Evolutionary conservation across 352 stramenopile genomes (phyloP), one percentile per base, ranked within the genome.

Genomic region (Phytophthora palmivora): DNA sequence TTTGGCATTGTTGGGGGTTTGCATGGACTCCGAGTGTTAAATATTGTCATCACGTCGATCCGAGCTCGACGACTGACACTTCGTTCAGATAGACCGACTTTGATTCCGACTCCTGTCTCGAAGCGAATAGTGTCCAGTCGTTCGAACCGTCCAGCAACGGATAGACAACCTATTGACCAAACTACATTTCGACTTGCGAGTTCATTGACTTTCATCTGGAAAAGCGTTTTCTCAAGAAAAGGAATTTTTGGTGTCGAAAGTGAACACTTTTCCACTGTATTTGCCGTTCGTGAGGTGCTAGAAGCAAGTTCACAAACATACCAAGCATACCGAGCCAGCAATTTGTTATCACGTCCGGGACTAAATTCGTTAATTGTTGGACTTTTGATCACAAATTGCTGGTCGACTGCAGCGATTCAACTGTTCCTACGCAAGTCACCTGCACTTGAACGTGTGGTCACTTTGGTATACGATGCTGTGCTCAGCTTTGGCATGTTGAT

Each of bases 221-320:
- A 19, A 15, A 67, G 16, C 0, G 12, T 67, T 16, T 67, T 67
- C 34, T 67, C 50, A 0, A 42, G 42, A 26, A 24, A 41, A 37
- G 58, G 50, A 2, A 16, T 65, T 15, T 69, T 69, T n/a, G 70
- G 52, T 4, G 60, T 76, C 39, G 51, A 73, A n/a, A 75, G 61
- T 14, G 54, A 68, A 37, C 58, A 62, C 42, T 75, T 78, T 26
- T 58, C 59, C 4, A 61, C 47, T 8, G 49, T 70, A 8, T 75
- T 65, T 21, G 28, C 53, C 0, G 4, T 51, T 5, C 66, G 62
- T 18, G 65, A 71, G 21, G 21, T 63, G 16, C 22, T 78, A 15
- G 52, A 60, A 53, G 30, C 69, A 12, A 53, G 30, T 26, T 63
- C 58, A 8, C 61, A 78, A 44, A 72, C 67, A 5, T 73, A 67